Evolutionary conservation across 2,329 filamentous ascomycete genomes (phyloP).

Genomic region (Arthroderma uncinatum): DNA sequence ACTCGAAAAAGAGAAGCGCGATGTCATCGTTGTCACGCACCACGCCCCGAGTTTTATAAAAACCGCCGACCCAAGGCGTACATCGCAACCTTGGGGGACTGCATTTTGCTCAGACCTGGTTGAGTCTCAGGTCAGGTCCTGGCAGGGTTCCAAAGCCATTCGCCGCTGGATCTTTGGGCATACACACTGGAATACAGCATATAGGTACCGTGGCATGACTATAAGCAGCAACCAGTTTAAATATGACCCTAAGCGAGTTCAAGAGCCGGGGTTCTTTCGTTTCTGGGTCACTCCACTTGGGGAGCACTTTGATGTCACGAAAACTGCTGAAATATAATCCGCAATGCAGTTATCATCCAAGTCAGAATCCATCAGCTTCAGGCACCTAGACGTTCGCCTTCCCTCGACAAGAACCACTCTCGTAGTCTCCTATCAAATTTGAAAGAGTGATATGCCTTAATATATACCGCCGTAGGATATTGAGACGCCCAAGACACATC

Average conservation of each 20-base stretch:
- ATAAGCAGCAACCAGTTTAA: slow-evolving; percentile 1
- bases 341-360: not conserved
- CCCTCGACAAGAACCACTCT: too few species aligned
- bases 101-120: slow-evolving; percentile 44
- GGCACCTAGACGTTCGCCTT: too few species aligned
- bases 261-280: not conserved
- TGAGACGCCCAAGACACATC: too few species aligned
- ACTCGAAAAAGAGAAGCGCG: slow-evolving; percentile 6
- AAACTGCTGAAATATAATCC: slow-evolving; percentile 8
- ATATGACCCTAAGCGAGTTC: not conserved
- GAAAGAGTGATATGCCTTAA: too few species aligned
- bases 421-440: too few species aligned
- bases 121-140: slow-evolving; percentile 15
- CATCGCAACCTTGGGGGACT: slow-evolving; percentile 36
- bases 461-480: too few species aligned
- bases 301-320: slow-evolving; percentile 7
- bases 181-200: slow-evolving; percentile 32
- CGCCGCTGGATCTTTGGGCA: slow-evolving; percentile 31
- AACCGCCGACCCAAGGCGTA: slow-evolving; percentile 39
- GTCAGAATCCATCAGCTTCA: too few species aligned
- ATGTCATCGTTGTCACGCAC: slow-evolving; percentile 27
- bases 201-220: slow-evolving; percentile 12
- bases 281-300: not conserved
- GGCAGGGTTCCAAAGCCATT: slow-evolving; percentile 19
- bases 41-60: slow-evolving; percentile 42